A percentile compares a stretch with the other conserved stretches of the same genome.
These are phyloP conservation scores for Coemansia sp. DNA, from an alignment of 192 early-diverging fungal species.

Conservation along the genomic window DNA sequence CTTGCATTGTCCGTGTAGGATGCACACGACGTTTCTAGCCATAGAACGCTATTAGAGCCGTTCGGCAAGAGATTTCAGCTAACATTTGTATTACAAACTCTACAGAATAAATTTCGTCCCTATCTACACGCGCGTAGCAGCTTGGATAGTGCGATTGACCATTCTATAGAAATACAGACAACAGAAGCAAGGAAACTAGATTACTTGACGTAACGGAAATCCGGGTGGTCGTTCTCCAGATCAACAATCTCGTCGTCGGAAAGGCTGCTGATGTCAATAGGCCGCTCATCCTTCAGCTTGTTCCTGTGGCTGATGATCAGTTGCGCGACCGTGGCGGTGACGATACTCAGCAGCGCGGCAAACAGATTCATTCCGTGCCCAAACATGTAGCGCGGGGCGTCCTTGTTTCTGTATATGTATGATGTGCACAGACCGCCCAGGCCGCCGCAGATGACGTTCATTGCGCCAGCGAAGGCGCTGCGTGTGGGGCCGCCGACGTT, in stretches of 20 bases:
- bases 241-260: slow-evolving; percentile 34
- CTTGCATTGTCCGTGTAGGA: too few relatives aligned
- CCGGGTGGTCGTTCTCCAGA: slow-evolving; percentile 43
- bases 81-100: too few relatives aligned
- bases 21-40: too few relatives aligned
- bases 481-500: slow-evolving; percentile 47
- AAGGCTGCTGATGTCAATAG: slow-evolving; percentile 38
- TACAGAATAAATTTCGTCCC: too few relatives aligned
- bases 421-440: slow-evolving; percentile 45
- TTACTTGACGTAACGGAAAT: slow-evolving; percentile 30
- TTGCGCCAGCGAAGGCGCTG: slow-evolving; percentile 34
- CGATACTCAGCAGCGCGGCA: slow-evolving; percentile 28
- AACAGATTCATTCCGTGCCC: slow-evolving; percentile 53
- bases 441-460: slow-evolving; percentile 44
- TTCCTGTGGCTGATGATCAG: slow-evolving; percentile 28
- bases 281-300: slow-evolving; percentile 28
- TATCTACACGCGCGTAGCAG: too few relatives aligned
- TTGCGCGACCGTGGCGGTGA: slow-evolving; percentile 25
- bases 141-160: too few relatives aligned
- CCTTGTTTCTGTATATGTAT: slow-evolving; percentile 49
- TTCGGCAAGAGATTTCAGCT: too few relatives aligned
- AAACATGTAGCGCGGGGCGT: slow-evolving; percentile 41
- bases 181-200: too few relatives aligned
- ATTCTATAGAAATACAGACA: too few relatives aligned
- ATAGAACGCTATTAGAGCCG: too few relatives aligned